Conservation (phyloP, 2,329 filamentous ascomycete genomes). For the Pyrenophora seminiperda region DNA sequence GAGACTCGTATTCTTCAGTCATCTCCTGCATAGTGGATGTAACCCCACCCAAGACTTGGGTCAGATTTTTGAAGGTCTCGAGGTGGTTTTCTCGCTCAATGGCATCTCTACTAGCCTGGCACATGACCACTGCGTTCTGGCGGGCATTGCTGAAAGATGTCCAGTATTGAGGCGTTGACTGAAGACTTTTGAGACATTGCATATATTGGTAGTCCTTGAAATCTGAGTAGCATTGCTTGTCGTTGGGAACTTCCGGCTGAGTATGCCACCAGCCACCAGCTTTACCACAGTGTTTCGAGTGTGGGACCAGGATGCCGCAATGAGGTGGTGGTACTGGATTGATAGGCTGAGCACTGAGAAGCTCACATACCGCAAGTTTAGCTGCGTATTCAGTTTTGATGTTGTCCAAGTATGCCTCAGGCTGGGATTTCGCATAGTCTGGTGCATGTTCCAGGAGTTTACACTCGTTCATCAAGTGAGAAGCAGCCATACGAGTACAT, state of each 20-base stretch:
- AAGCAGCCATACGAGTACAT: slow-evolving; percentile 60
- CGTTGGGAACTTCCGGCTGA: slow-evolving; percentile 8
- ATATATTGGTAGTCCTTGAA: slow-evolving; percentile 49
- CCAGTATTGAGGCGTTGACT: slow-evolving; percentile 63
- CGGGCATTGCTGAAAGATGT: slow-evolving; percentile 67
- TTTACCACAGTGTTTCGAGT: slow-evolving; percentile 39
- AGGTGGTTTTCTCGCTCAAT: slow-evolving; percentile 59
- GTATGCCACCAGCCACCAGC: slow-evolving; percentile 31
- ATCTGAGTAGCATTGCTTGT: slow-evolving; percentile 44
- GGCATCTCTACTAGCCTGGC: slow-evolving; percentile 63
- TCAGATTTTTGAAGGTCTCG: slow-evolving; percentile 41
- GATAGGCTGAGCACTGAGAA: slow-evolving; percentile 53
- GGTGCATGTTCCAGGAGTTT: slow-evolving; percentile 52
- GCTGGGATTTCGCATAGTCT: slow-evolving; percentile 31
- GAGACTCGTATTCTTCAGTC: slow-evolving; percentile 30
- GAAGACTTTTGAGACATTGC: slow-evolving; percentile 60
- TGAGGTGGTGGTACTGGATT: slow-evolving; percentile 56
- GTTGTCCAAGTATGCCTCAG: slow-evolving; percentile 41
- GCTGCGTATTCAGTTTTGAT: slow-evolving; percentile 64
- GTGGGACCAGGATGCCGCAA: slow-evolving; percentile 58
- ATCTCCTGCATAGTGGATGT: slow-evolving; percentile 29
- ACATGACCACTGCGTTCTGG: slow-evolving; percentile 66
- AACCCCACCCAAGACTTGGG: slow-evolving; percentile 31
- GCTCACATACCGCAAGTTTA: slow-evolving; percentile 67
- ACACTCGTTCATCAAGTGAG: slow-evolving; percentile 60